phyloP scores from a whole-genome alignment of 495 filamentous ascomycete species.

The Penicillium argentinense region DNA sequence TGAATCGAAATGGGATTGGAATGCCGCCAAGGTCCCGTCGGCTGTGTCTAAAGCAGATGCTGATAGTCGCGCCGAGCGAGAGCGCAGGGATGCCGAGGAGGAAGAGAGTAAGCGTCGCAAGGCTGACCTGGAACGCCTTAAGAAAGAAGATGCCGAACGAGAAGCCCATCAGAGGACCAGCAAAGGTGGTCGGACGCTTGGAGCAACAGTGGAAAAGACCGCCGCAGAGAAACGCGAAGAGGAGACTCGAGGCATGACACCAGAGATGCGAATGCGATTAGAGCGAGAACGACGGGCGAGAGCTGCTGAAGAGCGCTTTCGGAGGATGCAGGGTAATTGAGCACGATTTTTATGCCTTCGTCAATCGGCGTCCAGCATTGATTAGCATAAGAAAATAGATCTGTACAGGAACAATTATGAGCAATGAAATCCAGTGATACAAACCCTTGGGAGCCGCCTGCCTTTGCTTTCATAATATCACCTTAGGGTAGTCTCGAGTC shows the following conservation, averaged over 20 bases:
- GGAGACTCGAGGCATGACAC: slow-evolving; percentile 78
- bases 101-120: slow-evolving; percentile 60
- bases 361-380: slow-evolving; percentile 4
- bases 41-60: slow-evolving; percentile 67
- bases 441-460: too few species aligned
- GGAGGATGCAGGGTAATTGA: slow-evolving; percentile 52
- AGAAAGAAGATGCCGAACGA: slow-evolving; percentile 61
- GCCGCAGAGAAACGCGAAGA: slow-evolving; percentile 76
- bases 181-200: slow-evolving; percentile 50
- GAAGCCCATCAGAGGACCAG: slow-evolving; percentile 38
- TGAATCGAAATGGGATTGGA: slow-evolving; percentile 79
- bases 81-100: slow-evolving; percentile 56
- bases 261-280: slow-evolving; percentile 76
- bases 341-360: background rate
- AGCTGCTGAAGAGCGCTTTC: slow-evolving; percentile 84
- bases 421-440: slow-evolving; percentile 5
- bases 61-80: slow-evolving; percentile 60
- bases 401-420: background rate
- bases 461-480: too few species aligned
- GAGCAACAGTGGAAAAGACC: slow-evolving; percentile 59
- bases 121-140: slow-evolving; percentile 63
- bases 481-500: too few species aligned
- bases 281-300: slow-evolving; percentile 81
- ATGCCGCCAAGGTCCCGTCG: slow-evolving; percentile 65
- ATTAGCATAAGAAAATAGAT: background rate